Evolutionary conservation across 1,139 yeast species (phyloP), one percentile per base, ranked within the genome.

Genomic region (Hyphopichia pseudoburtonii): DNA sequence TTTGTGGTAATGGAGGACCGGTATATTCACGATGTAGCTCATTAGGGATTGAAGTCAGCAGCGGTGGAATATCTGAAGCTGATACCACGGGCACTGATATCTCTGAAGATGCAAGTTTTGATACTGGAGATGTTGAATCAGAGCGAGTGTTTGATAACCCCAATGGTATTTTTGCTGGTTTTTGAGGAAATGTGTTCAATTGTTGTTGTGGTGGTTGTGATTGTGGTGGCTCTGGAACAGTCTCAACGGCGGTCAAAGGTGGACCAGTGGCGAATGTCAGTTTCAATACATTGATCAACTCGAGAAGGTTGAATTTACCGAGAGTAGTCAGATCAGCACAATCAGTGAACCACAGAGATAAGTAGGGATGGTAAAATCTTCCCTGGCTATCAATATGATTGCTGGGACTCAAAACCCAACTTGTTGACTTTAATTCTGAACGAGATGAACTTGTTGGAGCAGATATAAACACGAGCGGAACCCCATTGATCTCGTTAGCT

Each of bases 341-440:
- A 23, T 54, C 50, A 10, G 52, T 47, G 37, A 46, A 55, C 96
- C 96, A 87, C 22, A 64, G 63, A 1, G 82, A 60, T 33, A 86
- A 57, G 39, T 72, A 75, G 0, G 95, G 94, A 48, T 85, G 84
- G 54, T 82, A 86, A 41, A 88, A 73, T 33, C 66, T 61, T 2
- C 96, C 96, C 56, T 75, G 86, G n/a, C 78, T 62, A 54, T 86
- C 95, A 3, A 87, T 77, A 49, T 77, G 70, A 46, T 81, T 84
- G 17, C 85, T 83, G 0, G 89, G 85, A 31, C 65, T 71, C 36
- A 81, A 48, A 41, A 30, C 56, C 37, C 60, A 37, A 56, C 61
- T 74, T 61, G 67, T 45, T 17, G 52, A 37, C n/a, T n/a, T n/a
- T n/a, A n/a, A n/a, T n/a, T n/a, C n/a, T n/a, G n/a, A n/a, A n/a